phyloP scores from a whole-genome alignment of 75 land plant genomes.

The Adiantum capillusveneris region DNA sequence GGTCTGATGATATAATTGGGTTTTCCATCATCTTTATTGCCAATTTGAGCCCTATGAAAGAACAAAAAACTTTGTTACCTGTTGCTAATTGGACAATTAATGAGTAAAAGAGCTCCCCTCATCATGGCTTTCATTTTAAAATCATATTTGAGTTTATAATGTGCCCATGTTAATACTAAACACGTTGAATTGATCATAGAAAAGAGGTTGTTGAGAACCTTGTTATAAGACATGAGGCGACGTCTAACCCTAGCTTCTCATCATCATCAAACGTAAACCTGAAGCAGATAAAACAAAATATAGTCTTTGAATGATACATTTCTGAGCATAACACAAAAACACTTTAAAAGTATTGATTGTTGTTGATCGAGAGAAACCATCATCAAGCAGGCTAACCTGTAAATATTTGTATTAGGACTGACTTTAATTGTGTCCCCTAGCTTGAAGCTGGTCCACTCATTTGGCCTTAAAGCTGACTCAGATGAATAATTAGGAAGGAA shows the following conservation, averaged over 20 bases:
- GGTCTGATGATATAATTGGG: slow-evolving; percentile 81
- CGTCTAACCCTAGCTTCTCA: slow-evolving; percentile 61
- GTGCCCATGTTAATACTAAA: too few species aligned
- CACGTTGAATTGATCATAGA: too few species aligned
- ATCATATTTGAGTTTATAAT: too few species aligned
- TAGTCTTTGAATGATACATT: background rate
- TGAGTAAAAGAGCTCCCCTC: too few species aligned
- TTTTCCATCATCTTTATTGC: slow-evolving; percentile 61
- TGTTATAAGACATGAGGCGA: slow-evolving; percentile 84
- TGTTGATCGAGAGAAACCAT: background rate
- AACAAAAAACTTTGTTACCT: too few species aligned
- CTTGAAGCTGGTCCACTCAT: slow-evolving; percentile 79
- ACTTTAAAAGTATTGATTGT: background rate
- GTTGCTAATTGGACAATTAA: too few species aligned
- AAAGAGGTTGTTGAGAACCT: slow-evolving; percentile 38
- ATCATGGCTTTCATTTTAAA: too few species aligned
- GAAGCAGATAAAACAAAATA: background rate
- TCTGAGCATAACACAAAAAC: too few species aligned
- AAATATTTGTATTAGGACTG: slow-evolving; percentile 67
- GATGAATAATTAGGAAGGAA: too few species aligned
- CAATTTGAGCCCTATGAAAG: slow-evolving; percentile 56
- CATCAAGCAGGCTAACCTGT: slow-evolving; percentile 40
- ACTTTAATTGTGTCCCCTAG: slow-evolving; percentile 58
- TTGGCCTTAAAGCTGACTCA: slow-evolving; percentile 71
- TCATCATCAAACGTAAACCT: slow-evolving; percentile 81